phyloP scores from a whole-genome alignment of 2,329 filamentous ascomycete genomes.

The Neonectria magnoliae region DNA sequence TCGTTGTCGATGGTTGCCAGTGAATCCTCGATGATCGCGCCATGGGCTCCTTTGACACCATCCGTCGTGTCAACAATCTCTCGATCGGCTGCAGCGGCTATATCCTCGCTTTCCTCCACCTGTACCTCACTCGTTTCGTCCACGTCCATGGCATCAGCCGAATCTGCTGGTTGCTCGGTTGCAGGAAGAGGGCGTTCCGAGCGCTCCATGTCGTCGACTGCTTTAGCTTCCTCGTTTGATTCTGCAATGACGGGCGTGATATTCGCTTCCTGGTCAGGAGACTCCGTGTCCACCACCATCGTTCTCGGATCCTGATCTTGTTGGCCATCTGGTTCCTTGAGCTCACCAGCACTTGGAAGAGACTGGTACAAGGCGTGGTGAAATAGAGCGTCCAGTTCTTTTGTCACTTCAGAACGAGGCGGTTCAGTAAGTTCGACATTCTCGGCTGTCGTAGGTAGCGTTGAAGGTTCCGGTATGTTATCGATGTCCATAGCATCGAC shows the following conservation, averaged over 20 bases:
- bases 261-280: slow-evolving; percentile 22
- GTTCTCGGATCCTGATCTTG: slow-evolving; percentile 5
- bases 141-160: slow-evolving; percentile 37
- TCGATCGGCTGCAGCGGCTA: slow-evolving; percentile 8
- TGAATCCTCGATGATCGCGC: slow-evolving; percentile 14
- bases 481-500: slow-evolving; percentile 20
- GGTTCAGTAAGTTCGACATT: not conserved
- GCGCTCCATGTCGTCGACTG: slow-evolving; percentile 1
- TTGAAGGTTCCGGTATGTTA: not conserved
- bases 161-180: slow-evolving; percentile 1
- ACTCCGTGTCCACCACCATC: slow-evolving; percentile 1
- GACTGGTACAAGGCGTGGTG: slow-evolving; percentile 3
- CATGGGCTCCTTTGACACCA: slow-evolving; percentile 20
- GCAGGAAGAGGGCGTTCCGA: slow-evolving; percentile 4
- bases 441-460: not conserved
- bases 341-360: not conserved
- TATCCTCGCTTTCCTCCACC: not conserved
- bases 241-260: slow-evolving; percentile 11
- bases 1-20: slow-evolving; percentile 4
- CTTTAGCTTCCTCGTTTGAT: slow-evolving; percentile 5
- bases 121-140: slow-evolving; percentile 22
- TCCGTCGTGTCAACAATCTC: slow-evolving; percentile 24
- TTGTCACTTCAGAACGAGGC: not conserved
- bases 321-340: not conserved
- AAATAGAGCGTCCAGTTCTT: slow-evolving; percentile 10